phyloP scores from a whole-genome alignment of 805 yeast genomes.

The Metschnikowia cubensis region DNA sequence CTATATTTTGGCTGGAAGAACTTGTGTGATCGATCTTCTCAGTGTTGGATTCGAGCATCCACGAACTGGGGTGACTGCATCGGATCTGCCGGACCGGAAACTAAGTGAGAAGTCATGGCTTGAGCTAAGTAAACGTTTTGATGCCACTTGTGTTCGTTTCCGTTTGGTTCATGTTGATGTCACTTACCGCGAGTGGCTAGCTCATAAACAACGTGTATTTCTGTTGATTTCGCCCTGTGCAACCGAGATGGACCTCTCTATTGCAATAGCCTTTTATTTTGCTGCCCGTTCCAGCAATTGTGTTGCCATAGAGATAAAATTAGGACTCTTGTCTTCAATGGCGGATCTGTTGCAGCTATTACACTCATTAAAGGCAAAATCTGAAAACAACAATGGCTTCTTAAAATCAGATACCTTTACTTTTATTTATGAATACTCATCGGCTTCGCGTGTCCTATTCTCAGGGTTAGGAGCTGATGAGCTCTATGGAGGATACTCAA shows the following conservation, averaged over 20 bases:
- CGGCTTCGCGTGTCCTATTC: constrained; percentile 65
- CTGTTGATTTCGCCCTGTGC: constrained; percentile 74
- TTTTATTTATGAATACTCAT: constrained; percentile 30
- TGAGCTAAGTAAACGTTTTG: constrained; percentile 44
- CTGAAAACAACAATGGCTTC: neutral
- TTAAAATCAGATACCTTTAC: neutral
- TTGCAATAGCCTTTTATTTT: constrained; percentile 92
- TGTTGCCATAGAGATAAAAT: constrained; percentile 4
- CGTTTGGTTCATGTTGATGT: constrained; percentile 70
- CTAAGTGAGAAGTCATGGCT: constrained; percentile 64
- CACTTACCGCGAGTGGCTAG: constrained; percentile 59
- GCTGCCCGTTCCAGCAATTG: constrained; percentile 54
- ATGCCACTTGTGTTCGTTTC: constrained; percentile 31
- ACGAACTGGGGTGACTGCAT: constrained; percentile 57
- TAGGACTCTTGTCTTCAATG: neutral
- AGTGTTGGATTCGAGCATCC: constrained; percentile 94
- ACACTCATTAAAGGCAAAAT: neutral
- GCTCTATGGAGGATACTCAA: constrained; percentile 89
- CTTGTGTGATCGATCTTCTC: constrained; percentile 56
- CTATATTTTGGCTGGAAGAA: constrained; percentile 15
- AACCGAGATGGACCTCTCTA: constrained; percentile 94
- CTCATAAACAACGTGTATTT: constrained; percentile 48
- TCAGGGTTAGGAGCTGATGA: constrained; percentile 98
- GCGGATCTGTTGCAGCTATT: neutral
- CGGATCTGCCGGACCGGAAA: constrained; percentile 80